phyloP scores from a whole-genome alignment of 306 rosid genomes.

The Quercus dentata region DNA sequence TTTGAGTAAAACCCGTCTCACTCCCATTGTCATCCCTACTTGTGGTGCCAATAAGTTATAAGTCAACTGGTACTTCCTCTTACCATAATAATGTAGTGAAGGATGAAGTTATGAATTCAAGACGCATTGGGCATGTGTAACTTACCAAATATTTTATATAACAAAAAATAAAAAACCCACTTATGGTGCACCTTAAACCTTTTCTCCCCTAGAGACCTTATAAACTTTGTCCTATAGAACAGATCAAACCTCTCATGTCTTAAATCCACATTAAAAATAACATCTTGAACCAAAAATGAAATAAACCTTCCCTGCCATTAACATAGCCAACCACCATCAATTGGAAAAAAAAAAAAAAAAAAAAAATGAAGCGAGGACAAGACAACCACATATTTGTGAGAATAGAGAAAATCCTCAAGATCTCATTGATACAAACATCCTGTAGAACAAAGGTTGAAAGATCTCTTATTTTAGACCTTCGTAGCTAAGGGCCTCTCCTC shows the following conservation, averaged over 20 bases:
- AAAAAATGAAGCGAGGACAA: background rate
- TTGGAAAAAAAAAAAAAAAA: background rate
- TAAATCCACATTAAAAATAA: background rate
- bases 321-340: background rate
- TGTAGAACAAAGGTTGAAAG: background rate
- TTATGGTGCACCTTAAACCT: background rate
- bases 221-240: background rate
- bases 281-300: background rate
- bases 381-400: background rate
- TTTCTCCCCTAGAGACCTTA: background rate
- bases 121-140: too few relatives aligned
- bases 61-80: too few relatives aligned
- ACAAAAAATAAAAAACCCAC: too few relatives aligned
- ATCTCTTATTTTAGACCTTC: background rate
- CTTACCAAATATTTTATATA: too few relatives aligned
- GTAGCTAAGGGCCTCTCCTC: too few relatives aligned
- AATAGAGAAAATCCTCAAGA: background rate
- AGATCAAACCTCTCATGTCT: background rate
- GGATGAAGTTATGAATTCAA: too few relatives aligned
- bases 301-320: background rate
- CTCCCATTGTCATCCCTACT: too few relatives aligned
- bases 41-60: too few relatives aligned
- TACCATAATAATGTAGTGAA: too few relatives aligned
- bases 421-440: background rate
- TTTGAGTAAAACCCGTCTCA: too few relatives aligned